These are phyloP conservation scores for Rhododendron vialii DNA, from an alignment of 148 eudicot species.

Conservation along the genomic window DNA sequence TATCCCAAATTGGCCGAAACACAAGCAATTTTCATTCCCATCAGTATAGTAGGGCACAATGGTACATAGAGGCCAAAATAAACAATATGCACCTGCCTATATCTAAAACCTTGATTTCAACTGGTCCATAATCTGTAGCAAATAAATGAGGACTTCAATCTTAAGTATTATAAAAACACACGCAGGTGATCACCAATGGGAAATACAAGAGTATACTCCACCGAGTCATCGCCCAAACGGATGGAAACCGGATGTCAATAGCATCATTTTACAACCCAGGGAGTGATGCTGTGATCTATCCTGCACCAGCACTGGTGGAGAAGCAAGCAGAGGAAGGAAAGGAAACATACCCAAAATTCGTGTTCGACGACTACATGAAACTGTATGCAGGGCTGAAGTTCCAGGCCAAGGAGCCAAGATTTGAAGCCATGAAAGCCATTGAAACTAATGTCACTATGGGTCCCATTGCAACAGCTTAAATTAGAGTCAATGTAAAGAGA, in stretches of 20 bases:
- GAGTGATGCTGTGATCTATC: slow-evolving; percentile 48
- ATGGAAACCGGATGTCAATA: slow-evolving; percentile 47
- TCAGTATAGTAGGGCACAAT: neutral
- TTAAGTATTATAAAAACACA: neutral
- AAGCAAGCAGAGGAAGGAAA: slow-evolving; percentile 25
- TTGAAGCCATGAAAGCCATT: slow-evolving; percentile 61
- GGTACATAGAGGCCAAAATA: neutral
- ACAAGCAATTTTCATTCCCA: neutral
- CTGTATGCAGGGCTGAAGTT: slow-evolving; percentile 45
- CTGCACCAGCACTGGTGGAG: slow-evolving; percentile 37
- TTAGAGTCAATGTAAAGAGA: neutral
- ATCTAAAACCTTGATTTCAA: neutral
- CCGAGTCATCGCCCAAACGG: slow-evolving; percentile 44
- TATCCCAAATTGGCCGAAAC: no score
- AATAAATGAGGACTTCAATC: neutral
- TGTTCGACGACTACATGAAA: slow-evolving; percentile 58
- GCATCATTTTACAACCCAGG: slow-evolving; percentile 63
- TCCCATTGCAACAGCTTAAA: slow-evolving; percentile 34
- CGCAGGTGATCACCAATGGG: slow-evolving; percentile 56
- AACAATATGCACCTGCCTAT: neutral
- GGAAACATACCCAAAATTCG: slow-evolving; percentile 43
- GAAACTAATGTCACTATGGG: slow-evolving; percentile 21
- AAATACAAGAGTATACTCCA: slow-evolving; percentile 52
- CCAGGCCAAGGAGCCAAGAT: slow-evolving; percentile 73
- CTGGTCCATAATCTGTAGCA: neutral